Evolutionary conservation across 2,329 filamentous ascomycete species (phyloP).

Genomic region (Aschersonia sp.): DNA sequence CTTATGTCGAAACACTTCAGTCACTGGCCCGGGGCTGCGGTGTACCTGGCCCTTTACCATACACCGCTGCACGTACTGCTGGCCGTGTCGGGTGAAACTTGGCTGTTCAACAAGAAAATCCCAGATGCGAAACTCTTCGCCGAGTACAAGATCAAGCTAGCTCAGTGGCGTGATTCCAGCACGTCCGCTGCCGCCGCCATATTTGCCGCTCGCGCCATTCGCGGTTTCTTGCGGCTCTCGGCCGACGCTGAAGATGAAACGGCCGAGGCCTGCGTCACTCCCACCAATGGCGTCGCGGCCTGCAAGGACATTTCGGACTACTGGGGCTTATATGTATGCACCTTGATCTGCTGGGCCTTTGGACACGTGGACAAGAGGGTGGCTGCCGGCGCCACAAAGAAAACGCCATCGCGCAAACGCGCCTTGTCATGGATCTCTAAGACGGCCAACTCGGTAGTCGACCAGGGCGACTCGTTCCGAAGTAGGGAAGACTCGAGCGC

Average conservation of each 20-base stretch:
- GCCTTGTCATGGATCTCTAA: constrained; percentile 22
- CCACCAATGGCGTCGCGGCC: constrained; percentile 2
- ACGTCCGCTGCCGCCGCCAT: constrained; percentile 29
- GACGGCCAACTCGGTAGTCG: constrained; percentile 24
- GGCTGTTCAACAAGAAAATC: constrained; percentile 42
- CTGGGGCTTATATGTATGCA: constrained; percentile 41
- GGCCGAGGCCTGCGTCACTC: constrained; percentile 7
- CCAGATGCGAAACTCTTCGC: constrained; percentile 25
- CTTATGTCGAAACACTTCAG: constrained; percentile 27
- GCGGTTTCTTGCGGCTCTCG: constrained; percentile 22
- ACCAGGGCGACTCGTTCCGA: constrained; percentile 21
- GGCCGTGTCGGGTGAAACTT: constrained; percentile 42
- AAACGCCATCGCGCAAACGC: constrained; percentile 11
- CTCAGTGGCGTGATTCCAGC: constrained; percentile 28
- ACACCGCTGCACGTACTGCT: constrained; percentile 44
- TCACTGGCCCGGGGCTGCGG: constrained; percentile 29
- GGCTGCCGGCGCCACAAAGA: constrained; percentile 4
- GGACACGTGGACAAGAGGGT: constrained; percentile 18
- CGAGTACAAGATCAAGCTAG: constrained; percentile 31
- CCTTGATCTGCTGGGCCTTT: constrained; percentile 46
- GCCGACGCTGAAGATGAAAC: not conserved
- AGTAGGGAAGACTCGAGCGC: constrained; percentile 24
- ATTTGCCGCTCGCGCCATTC: constrained; percentile 37
- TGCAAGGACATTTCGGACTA: constrained; percentile 31
- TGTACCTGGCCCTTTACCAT: constrained; percentile 41